Conservation (phyloP, 192 early-diverging fungal genomes). For the Coemansia biformis region DNA sequence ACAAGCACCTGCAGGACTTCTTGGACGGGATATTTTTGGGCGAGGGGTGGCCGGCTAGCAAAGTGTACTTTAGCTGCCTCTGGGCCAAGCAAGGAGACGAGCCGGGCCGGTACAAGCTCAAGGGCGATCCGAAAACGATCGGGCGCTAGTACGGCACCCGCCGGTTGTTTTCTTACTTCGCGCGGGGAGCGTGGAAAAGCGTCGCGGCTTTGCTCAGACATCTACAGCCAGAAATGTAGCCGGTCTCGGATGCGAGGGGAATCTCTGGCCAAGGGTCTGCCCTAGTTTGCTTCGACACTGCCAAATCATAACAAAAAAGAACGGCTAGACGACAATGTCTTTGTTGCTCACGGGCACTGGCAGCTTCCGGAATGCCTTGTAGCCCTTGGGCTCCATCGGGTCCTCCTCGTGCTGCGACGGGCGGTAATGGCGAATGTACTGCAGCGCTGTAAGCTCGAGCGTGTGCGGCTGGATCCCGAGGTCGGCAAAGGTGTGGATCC, state of each 20-base stretch:
- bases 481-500: slow-evolving; percentile 77
- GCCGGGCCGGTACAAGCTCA: slow-evolving; percentile 41
- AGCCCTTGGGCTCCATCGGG: slow-evolving; percentile 43
- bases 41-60: slow-evolving; percentile 26
- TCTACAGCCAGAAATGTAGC: too few species aligned
- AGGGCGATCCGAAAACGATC: slow-evolving; percentile 15
- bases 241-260: too few species aligned
- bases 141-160: slow-evolving; percentile 7
- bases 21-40: slow-evolving; percentile 35
- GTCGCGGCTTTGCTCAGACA: too few species aligned
- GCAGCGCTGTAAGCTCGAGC: slow-evolving; percentile 76
- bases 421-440: slow-evolving; percentile 80
- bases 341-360: slow-evolving; percentile 36
- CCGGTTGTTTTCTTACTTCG: not conserved
- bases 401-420: slow-evolving; percentile 54
- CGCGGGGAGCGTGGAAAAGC: too few species aligned
- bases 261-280: too few species aligned
- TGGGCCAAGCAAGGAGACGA: slow-evolving; percentile 39
- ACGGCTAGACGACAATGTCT: slow-evolving; percentile 41
- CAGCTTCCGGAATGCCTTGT: slow-evolving; percentile 48
- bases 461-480: slow-evolving; percentile 75
- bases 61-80: slow-evolving; percentile 37
- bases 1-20: slow-evolving; percentile 46
- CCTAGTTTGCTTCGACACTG: too few species aligned
- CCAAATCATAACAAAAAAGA: slow-evolving; percentile 2